Evolutionary conservation across 2,329 filamentous ascomycete species (phyloP).

Genomic region (Exophiala sp.): DNA sequence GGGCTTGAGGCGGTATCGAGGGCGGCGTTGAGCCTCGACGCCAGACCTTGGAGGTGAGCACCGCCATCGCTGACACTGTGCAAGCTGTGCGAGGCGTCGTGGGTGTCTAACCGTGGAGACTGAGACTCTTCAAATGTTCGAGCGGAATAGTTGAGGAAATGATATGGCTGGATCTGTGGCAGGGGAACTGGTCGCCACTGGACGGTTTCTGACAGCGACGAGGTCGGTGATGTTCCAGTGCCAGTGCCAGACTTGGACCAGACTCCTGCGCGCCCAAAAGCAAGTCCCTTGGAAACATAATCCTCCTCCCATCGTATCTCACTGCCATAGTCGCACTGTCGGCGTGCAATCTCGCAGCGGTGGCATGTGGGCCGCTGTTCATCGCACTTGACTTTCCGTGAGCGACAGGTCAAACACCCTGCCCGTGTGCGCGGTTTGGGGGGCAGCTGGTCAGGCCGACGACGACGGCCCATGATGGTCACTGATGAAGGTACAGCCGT

Average conservation of each 20-base stretch:
- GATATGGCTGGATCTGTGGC: background rate
- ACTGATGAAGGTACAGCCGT: background rate
- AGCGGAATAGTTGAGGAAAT: slow-evolving; percentile 7
- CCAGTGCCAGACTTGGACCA: background rate
- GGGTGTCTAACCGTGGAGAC: background rate
- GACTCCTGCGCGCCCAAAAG: slow-evolving; percentile 6
- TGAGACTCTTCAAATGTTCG: slow-evolving; percentile 5
- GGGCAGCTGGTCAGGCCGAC: slow-evolving; percentile 2
- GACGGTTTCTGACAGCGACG: too few relatives aligned
- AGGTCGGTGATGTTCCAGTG: background rate
- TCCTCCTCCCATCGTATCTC: slow-evolving; percentile 1
- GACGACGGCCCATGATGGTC: slow-evolving; percentile 4
- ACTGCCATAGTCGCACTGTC: slow-evolving; percentile 16
- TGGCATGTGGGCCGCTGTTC: slow-evolving; percentile 24
- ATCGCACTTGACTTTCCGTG: slow-evolving; percentile 29
- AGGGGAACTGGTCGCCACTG: slow-evolving; percentile 1
- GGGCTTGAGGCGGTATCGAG: background rate
- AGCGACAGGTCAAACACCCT: slow-evolving; percentile 9
- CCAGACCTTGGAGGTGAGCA: slow-evolving; percentile 1
- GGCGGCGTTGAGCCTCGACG: slow-evolving; percentile 3
- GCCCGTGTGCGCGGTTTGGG: slow-evolving; percentile 8
- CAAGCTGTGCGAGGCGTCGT: background rate
- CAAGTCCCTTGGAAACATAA: background rate
- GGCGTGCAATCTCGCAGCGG: slow-evolving; percentile 22
- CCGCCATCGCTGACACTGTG: background rate